Base-by-base conservation (phyloP, 2,329 filamentous ascomycete genomes). In the Pseudogymnoascus sp. region DNA sequence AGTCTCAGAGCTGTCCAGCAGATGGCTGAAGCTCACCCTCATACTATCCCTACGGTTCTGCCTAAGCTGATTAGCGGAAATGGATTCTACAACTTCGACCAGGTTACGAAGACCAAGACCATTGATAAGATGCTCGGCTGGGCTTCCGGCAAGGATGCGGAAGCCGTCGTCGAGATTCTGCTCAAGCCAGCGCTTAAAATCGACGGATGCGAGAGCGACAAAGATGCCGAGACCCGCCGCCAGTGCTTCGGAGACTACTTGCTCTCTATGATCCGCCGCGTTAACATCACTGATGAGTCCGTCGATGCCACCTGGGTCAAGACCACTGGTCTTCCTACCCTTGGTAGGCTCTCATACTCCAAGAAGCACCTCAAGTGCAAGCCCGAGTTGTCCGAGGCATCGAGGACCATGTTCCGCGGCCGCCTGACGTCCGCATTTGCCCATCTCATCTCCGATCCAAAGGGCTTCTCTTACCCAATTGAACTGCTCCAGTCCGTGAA, bases 61-160 rank as follows among this genome's bases (percentile, higher is more conserved):
- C 79, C 81, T 42, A 83, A 84, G 23, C 77, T 97, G n/a, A 81
- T 95, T 46, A 83, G 85, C 38, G 83, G 85, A 60, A 79, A 87
- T 65, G 90, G 90, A 1, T 82, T 83, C 1, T 86, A 91, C 68
- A 90, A 89, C 71, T 95, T 97, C 71, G 95, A 97, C 72, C 87
- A 90, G 67, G 81, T 89, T 64, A 96, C 93, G 0, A 95, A 89
- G 73, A 89, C 88, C 1, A 96, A 93, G 76, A 93, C 91, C 0
- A 78, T 96, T 1, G 91, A 96, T 69, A 88, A 83, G 66, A 62
- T 74, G 5, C 65, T 74, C 5, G 59, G 42, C 9, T 59, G 65
- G 13, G 65, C 70, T 7, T 64, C 70, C 3, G 44, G 67, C 67
- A 65, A 53, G 2, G 71, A 67, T 64, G 73, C 74, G 1, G 72